Evolutionary conservation across 768 basidiomycete species (phyloP), one percentile per base, ranked within the genome.

Genomic region (Macrocybe gigantea): DNA sequence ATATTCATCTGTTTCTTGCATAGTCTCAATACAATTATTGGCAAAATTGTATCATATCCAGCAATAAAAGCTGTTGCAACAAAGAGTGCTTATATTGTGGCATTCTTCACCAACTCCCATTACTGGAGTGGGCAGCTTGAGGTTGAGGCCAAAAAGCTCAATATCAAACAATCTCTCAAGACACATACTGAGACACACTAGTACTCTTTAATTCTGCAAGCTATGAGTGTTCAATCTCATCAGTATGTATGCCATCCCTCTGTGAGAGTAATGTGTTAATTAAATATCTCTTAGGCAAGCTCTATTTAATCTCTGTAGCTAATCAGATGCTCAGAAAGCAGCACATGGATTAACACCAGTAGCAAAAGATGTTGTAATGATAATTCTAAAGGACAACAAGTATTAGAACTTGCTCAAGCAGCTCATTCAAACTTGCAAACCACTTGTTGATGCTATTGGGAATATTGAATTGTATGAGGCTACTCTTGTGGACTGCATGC

Each of bases 71-170:
- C 32, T 1, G 44, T 47, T 5, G 54, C 62, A 13, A 47, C 56
- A 8, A 51, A 57, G 29, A 54, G 43, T 32, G 48, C 56, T 1
- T 34, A 48, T 3, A 62, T 65, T 29, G 61, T 66, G 2, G 45
- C 59, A 5, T 67, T 66, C 48, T 66, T 67, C 56, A 60, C 38
- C 8, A 5, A 37, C 1, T 65, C 64, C 0, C 65, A 66, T 33
- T 65, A 62, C 42, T 65, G 63, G 60, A 62, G 60, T 31, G 63
- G 61, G 1, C 64, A 66, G 44, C 52, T 64, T 0, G 49, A 60
- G 31, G 12, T 29, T 0, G 51, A 56, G 14, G 58, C 60, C 0
- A 50, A 38, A 41, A 33, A 41, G 14, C 38, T 45, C 1, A 35
- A 49, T 1, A 34, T 66, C 2, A 56, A 41, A 2, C 53, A 48